Evolutionary conservation across 129 eudicot genomes (phyloP).

Genomic region (Chrysanthemum lavandulifolium): DNA sequence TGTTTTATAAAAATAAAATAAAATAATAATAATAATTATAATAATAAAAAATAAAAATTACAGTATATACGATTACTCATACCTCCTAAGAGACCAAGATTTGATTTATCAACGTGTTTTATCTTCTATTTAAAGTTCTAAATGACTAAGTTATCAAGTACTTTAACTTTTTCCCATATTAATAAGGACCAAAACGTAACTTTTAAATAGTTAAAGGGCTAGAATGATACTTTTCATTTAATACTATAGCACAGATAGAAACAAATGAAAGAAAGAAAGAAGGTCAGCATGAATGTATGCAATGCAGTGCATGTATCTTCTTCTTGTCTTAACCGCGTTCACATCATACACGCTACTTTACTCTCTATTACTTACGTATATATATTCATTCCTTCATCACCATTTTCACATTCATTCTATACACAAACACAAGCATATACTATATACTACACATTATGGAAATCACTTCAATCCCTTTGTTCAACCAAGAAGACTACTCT

Average conservation of each 20-base stretch:
- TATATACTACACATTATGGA: conserved; percentile 36
- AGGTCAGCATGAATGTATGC: neutral
- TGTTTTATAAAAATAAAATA: too few relatives aligned
- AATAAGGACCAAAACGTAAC: neutral
- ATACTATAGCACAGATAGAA: neutral
- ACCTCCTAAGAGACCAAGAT: too few relatives aligned
- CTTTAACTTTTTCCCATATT: neutral
- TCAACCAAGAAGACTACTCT: conserved; percentile 48
- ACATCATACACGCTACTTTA: conserved; percentile 23
- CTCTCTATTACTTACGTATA: conserved; percentile 2
- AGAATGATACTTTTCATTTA: neutral
- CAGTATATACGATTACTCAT: too few relatives aligned
- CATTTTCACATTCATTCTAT: neutral
- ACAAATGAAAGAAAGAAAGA: too few relatives aligned
- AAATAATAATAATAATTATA: too few relatives aligned
- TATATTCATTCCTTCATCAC: conserved; percentile 16
- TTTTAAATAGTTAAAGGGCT: neutral
- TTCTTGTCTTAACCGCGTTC: conserved; percentile 32
- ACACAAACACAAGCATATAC: conserved; percentile 10
- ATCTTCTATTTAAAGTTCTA: too few relatives aligned
- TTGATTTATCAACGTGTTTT: too few relatives aligned
- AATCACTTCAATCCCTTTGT: conserved; percentile 39
- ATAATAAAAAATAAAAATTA: too few relatives aligned
- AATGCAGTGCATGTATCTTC: conserved; percentile 3
- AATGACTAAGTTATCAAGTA: too few relatives aligned